Evolutionary conservation across 306 rosid genomes (phyloP).

Genomic region (Gynostemma pentaphyllum): DNA sequence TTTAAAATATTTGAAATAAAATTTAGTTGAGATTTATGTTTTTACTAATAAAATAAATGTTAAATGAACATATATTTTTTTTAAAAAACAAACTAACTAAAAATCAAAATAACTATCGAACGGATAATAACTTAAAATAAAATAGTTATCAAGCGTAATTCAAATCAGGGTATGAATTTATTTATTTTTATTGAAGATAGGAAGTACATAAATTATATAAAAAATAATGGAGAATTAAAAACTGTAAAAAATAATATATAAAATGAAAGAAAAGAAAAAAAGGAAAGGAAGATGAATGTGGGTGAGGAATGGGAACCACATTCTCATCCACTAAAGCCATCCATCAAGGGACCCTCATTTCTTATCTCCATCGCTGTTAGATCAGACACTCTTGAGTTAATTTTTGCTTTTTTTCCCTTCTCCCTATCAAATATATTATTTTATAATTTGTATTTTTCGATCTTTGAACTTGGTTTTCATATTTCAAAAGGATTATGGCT

Average conservation of each 20-base stretch:
- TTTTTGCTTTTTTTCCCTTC: too few relatives aligned
- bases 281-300: not conserved
- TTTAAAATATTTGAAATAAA: too few relatives aligned
- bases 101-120: too few relatives aligned
- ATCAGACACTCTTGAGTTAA: not conserved
- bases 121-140: too few relatives aligned
- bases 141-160: too few relatives aligned
- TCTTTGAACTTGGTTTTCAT: not conserved
- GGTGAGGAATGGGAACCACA: conserved; percentile 7
- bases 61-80: too few relatives aligned
- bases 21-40: too few relatives aligned
- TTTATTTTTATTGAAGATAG: too few relatives aligned
- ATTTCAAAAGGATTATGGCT: not conserved
- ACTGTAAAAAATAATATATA: not conserved
- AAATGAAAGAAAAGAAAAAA: not conserved
- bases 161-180: not conserved
- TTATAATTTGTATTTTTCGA: not conserved
- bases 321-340: conserved; percentile 1
- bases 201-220: not conserved
- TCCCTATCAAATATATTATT: not conserved
- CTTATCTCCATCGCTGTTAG: conserved; percentile 2
- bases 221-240: not conserved
- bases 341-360: not conserved
- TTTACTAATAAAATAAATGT: too few relatives aligned
- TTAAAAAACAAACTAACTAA: too few relatives aligned